Conservation (phyloP, 345 rosid genomes). For the Populus ilicifolia region DNA sequence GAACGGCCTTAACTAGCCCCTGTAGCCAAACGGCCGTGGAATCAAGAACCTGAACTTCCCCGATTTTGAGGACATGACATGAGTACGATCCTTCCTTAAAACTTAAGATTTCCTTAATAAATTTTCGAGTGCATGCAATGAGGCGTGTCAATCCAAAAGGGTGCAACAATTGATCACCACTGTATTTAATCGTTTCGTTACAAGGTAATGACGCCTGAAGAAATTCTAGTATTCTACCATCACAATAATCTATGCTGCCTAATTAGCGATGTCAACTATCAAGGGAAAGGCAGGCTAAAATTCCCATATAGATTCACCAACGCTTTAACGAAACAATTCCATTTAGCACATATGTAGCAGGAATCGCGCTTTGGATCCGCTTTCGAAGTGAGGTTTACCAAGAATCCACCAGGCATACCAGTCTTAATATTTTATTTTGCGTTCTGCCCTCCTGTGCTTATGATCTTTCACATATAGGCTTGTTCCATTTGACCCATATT, state of each 20-base stretch:
- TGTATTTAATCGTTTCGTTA: neutral
- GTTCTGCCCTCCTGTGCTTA: neutral
- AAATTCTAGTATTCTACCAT: neutral
- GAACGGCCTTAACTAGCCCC: neutral
- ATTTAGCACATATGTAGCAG: neutral
- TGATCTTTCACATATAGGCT: neutral
- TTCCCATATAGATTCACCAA: neutral
- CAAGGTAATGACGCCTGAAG: neutral
- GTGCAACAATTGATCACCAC: neutral
- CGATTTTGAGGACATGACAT: no score
- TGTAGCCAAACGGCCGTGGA: neutral
- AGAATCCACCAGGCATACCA: neutral
- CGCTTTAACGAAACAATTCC: neutral
- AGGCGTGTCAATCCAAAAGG: neutral
- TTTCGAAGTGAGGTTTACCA: neutral
- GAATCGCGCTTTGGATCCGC: neutral
- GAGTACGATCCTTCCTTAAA: no score
- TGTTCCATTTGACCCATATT: constrained; percentile 10
- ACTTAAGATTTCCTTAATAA: neutral
- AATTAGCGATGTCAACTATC: neutral
- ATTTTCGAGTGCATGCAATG: neutral
- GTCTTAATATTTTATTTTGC: no score
- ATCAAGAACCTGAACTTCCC: neutral
- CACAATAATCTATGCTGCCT: neutral
- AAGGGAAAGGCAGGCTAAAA: neutral